Conservation (phyloP, 177 flowering plant genomes). For the Vitis hybrid region DNA sequence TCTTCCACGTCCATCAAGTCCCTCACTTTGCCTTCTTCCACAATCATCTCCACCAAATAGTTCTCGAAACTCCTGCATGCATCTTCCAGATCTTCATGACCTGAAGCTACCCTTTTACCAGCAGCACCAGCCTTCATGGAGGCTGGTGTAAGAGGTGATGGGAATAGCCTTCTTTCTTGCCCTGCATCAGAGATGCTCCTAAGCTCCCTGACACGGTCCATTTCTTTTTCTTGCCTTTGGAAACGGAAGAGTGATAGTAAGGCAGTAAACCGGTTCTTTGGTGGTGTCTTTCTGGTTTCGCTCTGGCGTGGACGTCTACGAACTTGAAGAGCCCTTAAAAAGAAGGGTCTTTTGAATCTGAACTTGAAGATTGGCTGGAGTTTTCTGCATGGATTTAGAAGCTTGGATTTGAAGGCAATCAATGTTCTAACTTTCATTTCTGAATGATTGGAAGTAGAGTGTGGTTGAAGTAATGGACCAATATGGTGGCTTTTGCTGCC, state of each 20-base stretch:
- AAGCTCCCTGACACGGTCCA: constrained; percentile 13
- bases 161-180: constrained; percentile 27
- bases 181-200: constrained; percentile 38
- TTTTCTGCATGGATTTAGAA: constrained; percentile 49
- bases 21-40: constrained; percentile 69
- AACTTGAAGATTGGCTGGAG: constrained; percentile 35
- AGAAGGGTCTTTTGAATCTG: constrained; percentile 44
- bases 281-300: constrained; percentile 8
- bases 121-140: constrained; percentile 20
- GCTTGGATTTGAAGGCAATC: constrained; percentile 59
- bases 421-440: constrained; percentile 40
- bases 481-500: constrained; percentile 1
- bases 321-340: constrained; percentile 28
- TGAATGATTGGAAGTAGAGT: constrained; percentile 36
- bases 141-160: constrained; percentile 66
- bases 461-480: constrained; percentile 30
- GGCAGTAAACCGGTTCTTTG: constrained; percentile 10
- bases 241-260: constrained; percentile 20
- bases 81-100: constrained; percentile 44
- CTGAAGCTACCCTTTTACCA: constrained; percentile 7
- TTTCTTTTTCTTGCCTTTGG: constrained; percentile 2
- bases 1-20: constrained; percentile 84
- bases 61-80: constrained; percentile 91
- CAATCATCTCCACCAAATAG: constrained; percentile 77
- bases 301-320: constrained; percentile 10